Conservation (phyloP, 208 protist genomes). For the Trypanosoma avium region DNA sequence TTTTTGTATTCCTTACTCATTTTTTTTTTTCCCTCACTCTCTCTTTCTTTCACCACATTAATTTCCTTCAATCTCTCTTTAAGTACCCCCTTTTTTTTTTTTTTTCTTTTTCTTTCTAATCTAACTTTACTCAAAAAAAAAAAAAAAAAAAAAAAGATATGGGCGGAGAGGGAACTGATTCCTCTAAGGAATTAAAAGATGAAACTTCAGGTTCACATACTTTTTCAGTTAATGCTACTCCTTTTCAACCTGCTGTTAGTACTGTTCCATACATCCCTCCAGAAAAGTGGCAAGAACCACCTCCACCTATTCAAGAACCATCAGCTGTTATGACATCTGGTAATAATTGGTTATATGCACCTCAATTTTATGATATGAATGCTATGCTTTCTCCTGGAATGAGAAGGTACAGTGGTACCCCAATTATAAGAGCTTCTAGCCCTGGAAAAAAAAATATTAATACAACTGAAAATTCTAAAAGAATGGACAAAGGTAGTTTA, state of each 20-base stretch:
- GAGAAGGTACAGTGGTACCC: conserved; percentile 22
- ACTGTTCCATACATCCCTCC: background rate
- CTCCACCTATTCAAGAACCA: background rate
- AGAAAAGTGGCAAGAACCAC: conserved; percentile 10
- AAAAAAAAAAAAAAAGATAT: conserved; percentile 6
- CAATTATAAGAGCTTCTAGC: conserved; percentile 22
- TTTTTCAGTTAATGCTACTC: conserved; percentile 33
- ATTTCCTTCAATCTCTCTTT: background rate
- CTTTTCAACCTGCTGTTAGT: conserved; percentile 27
- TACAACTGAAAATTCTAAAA: conserved; percentile 5
- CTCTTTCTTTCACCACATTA: background rate
- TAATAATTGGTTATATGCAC: conserved; percentile 4
- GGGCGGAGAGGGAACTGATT: background rate
- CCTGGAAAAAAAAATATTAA: conserved; percentile 10
- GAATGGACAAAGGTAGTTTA: conserved; percentile 21
- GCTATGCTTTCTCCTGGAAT: conserved; percentile 4
- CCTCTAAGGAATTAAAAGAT: conserved; percentile 12
- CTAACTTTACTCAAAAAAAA: background rate
- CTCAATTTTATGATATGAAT: conserved; percentile 16
- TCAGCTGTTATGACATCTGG: background rate
- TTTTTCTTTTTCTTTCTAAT: background rate
- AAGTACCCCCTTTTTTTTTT: background rate
- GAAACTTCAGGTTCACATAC: conserved; percentile 21
- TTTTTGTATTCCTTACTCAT: background rate
- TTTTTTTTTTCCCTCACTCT: background rate